These are phyloP conservation scores for Anthoceros angustus DNA, from an alignment of 225 moss, liverwort and hornwort genomes.

Conservation along the genomic window DNA sequence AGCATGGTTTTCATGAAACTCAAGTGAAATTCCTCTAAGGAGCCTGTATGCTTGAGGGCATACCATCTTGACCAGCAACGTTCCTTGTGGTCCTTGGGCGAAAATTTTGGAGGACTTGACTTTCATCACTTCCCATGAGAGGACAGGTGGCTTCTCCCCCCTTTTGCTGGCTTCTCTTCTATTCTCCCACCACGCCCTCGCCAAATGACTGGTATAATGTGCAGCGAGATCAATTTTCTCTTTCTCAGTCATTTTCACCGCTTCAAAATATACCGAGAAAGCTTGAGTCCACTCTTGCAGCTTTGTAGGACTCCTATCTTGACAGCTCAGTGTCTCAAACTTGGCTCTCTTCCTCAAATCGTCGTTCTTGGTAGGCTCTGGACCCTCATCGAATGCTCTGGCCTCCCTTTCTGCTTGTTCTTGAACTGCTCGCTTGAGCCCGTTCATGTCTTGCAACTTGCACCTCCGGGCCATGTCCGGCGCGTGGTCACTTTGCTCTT, in stretches of 20 bases:
- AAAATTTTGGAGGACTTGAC: neutral
- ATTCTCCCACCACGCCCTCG: neutral
- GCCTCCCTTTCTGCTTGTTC: neutral
- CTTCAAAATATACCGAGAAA: neutral
- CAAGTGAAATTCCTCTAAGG: neutral
- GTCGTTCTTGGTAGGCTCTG: neutral
- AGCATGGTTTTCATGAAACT: neutral
- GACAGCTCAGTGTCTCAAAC: neutral
- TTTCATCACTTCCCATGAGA: neutral
- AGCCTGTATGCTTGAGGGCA: neutral
- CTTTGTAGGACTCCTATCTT: neutral
- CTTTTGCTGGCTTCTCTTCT: neutral
- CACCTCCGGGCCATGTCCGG: neutral
- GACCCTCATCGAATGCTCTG: neutral
- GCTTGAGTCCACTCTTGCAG: neutral
- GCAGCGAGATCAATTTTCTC: neutral
- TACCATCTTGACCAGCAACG: neutral
- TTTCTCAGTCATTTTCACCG: neutral
- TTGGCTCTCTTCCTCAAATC: neutral
- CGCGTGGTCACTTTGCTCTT: neutral
- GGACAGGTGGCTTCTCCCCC: neutral
- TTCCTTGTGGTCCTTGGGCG: neutral
- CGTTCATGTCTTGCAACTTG: neutral
- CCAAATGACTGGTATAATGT: neutral
- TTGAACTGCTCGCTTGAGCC: neutral